phyloP scores from a whole-genome alignment of 345 rosid genomes.

The Melaleuca quinquenervia region DNA sequence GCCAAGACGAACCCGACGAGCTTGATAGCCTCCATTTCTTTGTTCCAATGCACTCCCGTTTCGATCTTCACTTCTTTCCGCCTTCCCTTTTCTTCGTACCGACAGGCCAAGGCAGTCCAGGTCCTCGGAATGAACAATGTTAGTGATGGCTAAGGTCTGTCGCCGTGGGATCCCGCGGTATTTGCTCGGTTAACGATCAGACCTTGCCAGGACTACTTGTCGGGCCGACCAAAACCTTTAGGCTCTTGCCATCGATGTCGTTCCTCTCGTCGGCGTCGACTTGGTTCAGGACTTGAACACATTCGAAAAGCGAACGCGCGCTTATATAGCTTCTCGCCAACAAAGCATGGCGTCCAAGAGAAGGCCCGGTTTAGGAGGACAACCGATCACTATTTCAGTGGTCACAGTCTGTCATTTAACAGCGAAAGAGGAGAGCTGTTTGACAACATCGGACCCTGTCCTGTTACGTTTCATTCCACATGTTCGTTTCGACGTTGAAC shows the following conservation, averaged over 20 bases:
- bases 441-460: not conserved
- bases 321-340: not conserved
- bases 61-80: no score
- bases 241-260: not conserved
- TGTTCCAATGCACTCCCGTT: not conserved
- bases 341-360: not conserved
- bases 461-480: not conserved
- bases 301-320: not conserved
- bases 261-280: not conserved
- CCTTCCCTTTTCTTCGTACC: not conserved
- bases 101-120: not conserved
- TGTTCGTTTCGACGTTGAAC: not conserved
- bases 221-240: not conserved
- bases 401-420: not conserved
- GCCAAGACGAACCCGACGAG: not conserved
- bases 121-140: not conserved
- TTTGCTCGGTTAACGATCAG: not conserved
- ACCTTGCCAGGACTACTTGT: not conserved
- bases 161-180: not conserved
- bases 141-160: constrained; percentile 4
- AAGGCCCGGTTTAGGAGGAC: not conserved
- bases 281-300: not conserved
- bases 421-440: not conserved
- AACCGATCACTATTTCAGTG: not conserved
- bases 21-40: not conserved